phyloP scores from a whole-genome alignment of 331 rosid species.

The Quercus lobata region DNA sequence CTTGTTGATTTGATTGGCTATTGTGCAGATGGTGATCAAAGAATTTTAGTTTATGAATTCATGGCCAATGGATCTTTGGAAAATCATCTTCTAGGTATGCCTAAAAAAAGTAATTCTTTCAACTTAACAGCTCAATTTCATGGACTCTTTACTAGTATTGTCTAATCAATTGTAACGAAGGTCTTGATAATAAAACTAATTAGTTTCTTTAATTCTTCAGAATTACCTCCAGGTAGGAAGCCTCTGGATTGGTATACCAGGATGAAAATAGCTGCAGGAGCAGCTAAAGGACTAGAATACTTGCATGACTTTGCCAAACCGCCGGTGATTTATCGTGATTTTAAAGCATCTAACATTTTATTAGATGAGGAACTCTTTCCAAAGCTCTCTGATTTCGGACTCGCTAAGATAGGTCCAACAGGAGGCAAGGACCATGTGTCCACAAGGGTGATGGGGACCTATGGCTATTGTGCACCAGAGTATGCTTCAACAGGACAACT shows the following conservation, averaged over 20 bases:
- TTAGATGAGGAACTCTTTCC: conserved; percentile 52
- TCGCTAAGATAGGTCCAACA: conserved; percentile 67
- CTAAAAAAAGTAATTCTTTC: not conserved
- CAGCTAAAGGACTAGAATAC: conserved; percentile 70
- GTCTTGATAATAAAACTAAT: not conserved
- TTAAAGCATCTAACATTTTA: conserved; percentile 63
- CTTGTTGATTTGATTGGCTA: conserved; percentile 63
- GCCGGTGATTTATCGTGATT: conserved; percentile 58
- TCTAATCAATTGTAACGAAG: too few relatives aligned
- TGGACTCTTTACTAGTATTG: not conserved
- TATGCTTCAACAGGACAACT: conserved; percentile 60
- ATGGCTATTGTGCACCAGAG: conserved; percentile 84
- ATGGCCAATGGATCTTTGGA: conserved; percentile 73
- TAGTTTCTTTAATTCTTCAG: conserved; percentile 28
- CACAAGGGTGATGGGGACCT: conserved; percentile 86
- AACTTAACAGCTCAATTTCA: not conserved
- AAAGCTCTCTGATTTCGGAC: conserved; percentile 76
- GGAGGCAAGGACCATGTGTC: conserved; percentile 44
- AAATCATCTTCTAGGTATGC: conserved; percentile 59
- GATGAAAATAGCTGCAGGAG: conserved; percentile 70
- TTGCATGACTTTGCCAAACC: conserved; percentile 56
- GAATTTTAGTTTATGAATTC: conserved; percentile 59
- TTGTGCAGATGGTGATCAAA: conserved; percentile 60
- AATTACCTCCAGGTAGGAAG: conserved; percentile 25
- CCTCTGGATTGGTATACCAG: conserved; percentile 65